These are phyloP conservation scores for Caloboletus firmus DNA, from an alignment of 1,284 basidiomycete genomes.

Conservation along the genomic window DNA sequence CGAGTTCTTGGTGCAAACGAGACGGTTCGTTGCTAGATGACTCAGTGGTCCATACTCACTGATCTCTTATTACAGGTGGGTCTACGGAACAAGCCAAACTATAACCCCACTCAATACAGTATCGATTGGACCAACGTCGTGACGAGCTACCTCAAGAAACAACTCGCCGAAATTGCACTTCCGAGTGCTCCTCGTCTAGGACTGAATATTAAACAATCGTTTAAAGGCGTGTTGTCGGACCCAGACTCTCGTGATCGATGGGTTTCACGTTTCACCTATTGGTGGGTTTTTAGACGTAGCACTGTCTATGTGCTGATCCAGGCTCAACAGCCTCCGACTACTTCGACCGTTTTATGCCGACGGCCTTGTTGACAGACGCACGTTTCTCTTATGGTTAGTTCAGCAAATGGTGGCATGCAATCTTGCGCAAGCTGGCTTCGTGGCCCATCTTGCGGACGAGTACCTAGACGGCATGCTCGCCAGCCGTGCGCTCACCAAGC, in stretches of 20 bases:
- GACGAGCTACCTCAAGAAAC: constrained; percentile 87
- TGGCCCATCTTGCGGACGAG: constrained; percentile 76
- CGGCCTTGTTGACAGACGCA: constrained; percentile 78
- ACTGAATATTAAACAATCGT: constrained; percentile 75
- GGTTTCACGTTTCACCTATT: constrained; percentile 81
- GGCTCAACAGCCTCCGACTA: constrained; percentile 59
- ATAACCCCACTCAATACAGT: constrained; percentile 82
- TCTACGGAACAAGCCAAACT: constrained; percentile 69
- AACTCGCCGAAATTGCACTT: constrained; percentile 80
- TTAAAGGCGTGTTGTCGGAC: constrained; percentile 75
- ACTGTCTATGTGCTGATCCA: constrained; percentile 7
- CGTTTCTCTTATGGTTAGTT: constrained; percentile 83
- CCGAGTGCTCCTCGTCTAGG: constrained; percentile 75
- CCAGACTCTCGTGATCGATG: constrained; percentile 69
- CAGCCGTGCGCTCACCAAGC: constrained; percentile 62
- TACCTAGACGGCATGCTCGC: constrained; percentile 74
- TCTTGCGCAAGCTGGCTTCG: constrained; percentile 82
- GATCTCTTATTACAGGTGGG: constrained; percentile 49
- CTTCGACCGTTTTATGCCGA: constrained; percentile 79
- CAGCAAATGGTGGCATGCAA: constrained; percentile 76
- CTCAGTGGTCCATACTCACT: neutral
- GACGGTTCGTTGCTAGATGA: constrained; percentile 52
- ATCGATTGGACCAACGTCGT: constrained; percentile 88
- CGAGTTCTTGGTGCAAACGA: constrained; percentile 95
- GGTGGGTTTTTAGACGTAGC: constrained; percentile 44